These are phyloP conservation scores for Kurtzmaniella quercitrusa DNA, from an alignment of 1,139 yeast species.

Conservation along the genomic window DNA sequence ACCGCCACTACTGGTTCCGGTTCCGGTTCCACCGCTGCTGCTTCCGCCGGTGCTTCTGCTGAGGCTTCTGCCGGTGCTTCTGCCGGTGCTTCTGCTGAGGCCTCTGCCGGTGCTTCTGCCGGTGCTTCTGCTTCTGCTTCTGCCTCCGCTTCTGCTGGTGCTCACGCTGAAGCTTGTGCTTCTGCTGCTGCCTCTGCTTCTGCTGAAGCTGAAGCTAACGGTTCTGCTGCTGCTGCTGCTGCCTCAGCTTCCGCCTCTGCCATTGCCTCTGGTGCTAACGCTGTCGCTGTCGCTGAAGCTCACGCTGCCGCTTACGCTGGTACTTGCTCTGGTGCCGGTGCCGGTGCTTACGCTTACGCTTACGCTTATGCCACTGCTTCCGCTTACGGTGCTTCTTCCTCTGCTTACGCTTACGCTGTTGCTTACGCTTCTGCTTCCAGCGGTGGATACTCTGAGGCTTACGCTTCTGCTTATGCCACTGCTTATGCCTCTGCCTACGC, in stretches of 20 bases:
- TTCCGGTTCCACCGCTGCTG: conserved; percentile 13
- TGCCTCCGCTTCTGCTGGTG: conserved; percentile 17
- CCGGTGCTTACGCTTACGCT: conserved; percentile 21
- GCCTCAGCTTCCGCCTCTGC: conserved; percentile 16
- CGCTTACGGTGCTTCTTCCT: conserved; percentile 9
- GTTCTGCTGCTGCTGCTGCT: conserved; percentile 11
- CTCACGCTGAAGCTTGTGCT: neutral
- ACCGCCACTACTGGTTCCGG: conserved; percentile 10
- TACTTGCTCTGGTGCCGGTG: conserved; percentile 28
- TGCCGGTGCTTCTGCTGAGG: conserved; percentile 13
- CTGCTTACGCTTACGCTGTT: conserved; percentile 16
- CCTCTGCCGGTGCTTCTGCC: conserved; percentile 23
- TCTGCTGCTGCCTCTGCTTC: conserved; percentile 8
- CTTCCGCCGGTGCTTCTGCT: conserved; percentile 22
- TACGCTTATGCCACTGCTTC: conserved; percentile 15
- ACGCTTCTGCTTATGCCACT: conserved; percentile 25
- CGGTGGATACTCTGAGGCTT: conserved; percentile 29
- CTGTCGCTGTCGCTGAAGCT: conserved; percentile 38
- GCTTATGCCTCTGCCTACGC: conserved; percentile 24
- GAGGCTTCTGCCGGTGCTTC: conserved; percentile 5
- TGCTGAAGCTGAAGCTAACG: conserved; percentile 14
- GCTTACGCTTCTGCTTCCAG: conserved; percentile 49
- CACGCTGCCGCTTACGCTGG: conserved; percentile 44
- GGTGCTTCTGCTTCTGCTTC: conserved; percentile 3
- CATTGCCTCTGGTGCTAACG: conserved; percentile 21